Conservation (phyloP, 768 basidiomycete genomes). For the Thelephora aurantiotincta region DNA sequence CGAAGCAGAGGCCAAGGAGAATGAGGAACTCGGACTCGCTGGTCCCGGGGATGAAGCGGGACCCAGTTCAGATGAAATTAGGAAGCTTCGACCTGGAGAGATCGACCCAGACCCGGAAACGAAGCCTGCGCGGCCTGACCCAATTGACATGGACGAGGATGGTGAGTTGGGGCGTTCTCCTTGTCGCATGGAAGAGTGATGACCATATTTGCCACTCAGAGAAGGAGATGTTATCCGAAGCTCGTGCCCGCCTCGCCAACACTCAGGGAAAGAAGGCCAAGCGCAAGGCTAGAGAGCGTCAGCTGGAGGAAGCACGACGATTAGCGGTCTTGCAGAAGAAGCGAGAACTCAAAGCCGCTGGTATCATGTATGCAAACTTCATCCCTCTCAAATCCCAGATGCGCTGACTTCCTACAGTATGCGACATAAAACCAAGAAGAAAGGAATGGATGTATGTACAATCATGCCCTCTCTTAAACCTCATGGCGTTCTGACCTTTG, state of each 20-base stretch:
- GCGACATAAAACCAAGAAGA: constrained; percentile 89
- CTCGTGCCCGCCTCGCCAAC: constrained; percentile 93
- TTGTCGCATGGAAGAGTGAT: background rate
- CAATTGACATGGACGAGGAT: constrained; percentile 99
- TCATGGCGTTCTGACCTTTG: constrained; percentile 4
- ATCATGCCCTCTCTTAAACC: background rate
- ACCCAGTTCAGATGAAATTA: constrained; percentile 86
- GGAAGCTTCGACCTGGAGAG: constrained; percentile 84
- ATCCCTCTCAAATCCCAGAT: background rate
- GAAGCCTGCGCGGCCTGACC: constrained; percentile 94
- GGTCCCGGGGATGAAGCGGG: constrained; percentile 70
- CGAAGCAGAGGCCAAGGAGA: constrained; percentile 94
- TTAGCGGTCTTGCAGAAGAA: constrained; percentile 95
- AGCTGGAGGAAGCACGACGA: constrained; percentile 89
- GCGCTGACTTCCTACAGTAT: constrained; percentile 32
- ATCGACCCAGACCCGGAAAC: constrained; percentile 99
- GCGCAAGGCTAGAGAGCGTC: constrained; percentile 93
- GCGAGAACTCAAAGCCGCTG: constrained; percentile 93
- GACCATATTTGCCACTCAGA: constrained; percentile 31
- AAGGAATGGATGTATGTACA: constrained; percentile 85
- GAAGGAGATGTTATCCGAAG: constrained; percentile 99
- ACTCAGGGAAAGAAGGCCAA: constrained; percentile 99
- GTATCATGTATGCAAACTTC: constrained; percentile 64
- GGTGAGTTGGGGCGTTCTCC: constrained; percentile 29
- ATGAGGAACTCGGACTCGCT: constrained; percentile 82